These are phyloP conservation scores for Fusarium sp. DNA, from an alignment of 2,329 filamentous ascomycete species.

Conservation along the genomic window DNA sequence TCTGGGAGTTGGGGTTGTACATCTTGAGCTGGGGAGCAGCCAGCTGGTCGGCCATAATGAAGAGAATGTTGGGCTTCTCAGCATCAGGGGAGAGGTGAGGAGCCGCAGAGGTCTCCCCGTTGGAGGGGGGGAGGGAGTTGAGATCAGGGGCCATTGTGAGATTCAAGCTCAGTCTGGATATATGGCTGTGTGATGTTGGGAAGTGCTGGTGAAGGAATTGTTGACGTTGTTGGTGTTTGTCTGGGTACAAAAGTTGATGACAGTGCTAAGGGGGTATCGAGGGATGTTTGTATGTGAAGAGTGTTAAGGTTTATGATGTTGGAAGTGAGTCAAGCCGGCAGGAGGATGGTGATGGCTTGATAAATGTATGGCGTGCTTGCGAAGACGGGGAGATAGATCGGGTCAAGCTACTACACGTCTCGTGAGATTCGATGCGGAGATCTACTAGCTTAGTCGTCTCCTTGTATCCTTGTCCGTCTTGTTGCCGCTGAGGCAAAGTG, in stretches of 20 bases:
- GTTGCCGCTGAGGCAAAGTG: conserved; percentile 6
- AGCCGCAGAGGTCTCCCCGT: conserved; percentile 41
- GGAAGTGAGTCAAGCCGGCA: neutral
- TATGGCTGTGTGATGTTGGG: neutral
- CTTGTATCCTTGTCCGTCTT: conserved; percentile 23
- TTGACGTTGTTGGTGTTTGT: neutral
- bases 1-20: conserved; percentile 88
- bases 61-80: conserved; percentile 62
- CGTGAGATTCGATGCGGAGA: conserved; percentile 30
- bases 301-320: neutral
- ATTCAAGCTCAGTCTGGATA: neutral
- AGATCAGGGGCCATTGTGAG: conserved; percentile 76
- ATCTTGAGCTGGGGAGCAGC: conserved; percentile 91
- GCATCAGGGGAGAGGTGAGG: conserved; percentile 36
- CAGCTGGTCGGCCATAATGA: conserved; percentile 98
- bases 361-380: neutral
- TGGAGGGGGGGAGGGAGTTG: conserved; percentile 75
- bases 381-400: conserved; percentile 2
- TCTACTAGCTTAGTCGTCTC: conserved; percentile 21
- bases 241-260: neutral
- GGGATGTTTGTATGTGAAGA: conserved; percentile 3
- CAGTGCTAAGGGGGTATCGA: neutral
- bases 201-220: neutral
- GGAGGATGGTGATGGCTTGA: conserved; percentile 20
- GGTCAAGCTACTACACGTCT: conserved; percentile 27